Percentiles rank a stretch among this genome's conserved stretches.
These are phyloP conservation scores for Euphorbia schlechtendalii DNA, from an alignment of 441 rosid species.

Conservation along the genomic window DNA sequence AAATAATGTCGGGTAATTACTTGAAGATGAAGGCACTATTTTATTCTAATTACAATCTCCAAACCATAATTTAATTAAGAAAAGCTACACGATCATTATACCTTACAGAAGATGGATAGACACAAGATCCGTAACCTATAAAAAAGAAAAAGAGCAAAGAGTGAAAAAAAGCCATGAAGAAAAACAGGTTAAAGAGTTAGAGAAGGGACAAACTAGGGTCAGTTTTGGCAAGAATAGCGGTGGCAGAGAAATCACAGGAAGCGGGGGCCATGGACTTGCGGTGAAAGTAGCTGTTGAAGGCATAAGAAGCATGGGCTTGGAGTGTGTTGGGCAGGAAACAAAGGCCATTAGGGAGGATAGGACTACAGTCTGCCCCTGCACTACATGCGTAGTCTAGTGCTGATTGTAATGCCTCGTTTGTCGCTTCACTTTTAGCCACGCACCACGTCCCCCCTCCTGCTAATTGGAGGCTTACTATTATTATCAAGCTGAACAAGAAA, in stretches of 20 bases:
- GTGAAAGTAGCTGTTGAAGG: slow-evolving; percentile 80
- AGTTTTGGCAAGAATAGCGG: slow-evolving; percentile 64
- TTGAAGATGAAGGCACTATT: slow-evolving; percentile 9
- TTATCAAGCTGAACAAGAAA: neutral
- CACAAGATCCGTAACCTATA: slow-evolving; percentile 89
- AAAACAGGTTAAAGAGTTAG: neutral
- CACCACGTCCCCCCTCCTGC: slow-evolving; percentile 56
- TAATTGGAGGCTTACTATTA: too few species aligned
- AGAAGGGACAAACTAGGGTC: slow-evolving; percentile 58
- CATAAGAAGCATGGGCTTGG: slow-evolving; percentile 79
- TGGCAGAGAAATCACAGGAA: slow-evolving; percentile 77
- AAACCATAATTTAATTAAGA: too few species aligned
- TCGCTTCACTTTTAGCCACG: slow-evolving; percentile 74
- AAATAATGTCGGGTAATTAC: neutral
- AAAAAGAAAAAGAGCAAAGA: neutral
- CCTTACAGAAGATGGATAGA: slow-evolving; percentile 78
- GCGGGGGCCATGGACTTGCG: slow-evolving; percentile 68
- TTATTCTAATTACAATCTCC: too few species aligned
- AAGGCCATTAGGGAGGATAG: slow-evolving; percentile 47
- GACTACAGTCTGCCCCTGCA: slow-evolving; percentile 72
- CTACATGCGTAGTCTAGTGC: slow-evolving; percentile 75
- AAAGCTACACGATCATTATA: too few species aligned
- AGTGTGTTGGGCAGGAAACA: slow-evolving; percentile 76
- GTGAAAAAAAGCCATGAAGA: neutral
- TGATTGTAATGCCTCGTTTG: slow-evolving; percentile 49